A percentile compares a stretch with the other conserved stretches of the same genome.
Conservation (phyloP, 73 alveolate genomes). For the Breviolum minutum region DNA sequence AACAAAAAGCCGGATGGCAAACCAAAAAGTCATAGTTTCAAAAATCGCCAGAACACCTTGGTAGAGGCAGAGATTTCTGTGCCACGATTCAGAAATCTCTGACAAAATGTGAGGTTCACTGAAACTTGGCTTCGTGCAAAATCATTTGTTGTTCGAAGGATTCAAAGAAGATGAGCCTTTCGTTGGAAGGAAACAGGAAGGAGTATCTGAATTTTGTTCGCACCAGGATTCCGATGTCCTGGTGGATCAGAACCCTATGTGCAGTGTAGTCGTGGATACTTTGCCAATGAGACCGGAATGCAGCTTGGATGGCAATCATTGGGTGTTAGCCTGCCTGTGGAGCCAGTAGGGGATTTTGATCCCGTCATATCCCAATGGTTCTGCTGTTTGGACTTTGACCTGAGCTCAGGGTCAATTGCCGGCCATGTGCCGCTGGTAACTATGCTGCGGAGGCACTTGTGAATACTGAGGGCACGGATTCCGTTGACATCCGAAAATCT, state of each 20-base stretch:
- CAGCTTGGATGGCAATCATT: not conserved
- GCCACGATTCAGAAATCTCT: too few relatives aligned
- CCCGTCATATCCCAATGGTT: not conserved
- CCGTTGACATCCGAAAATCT: too few relatives aligned
- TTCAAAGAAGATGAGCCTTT: too few relatives aligned
- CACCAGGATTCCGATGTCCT: conserved; percentile 52
- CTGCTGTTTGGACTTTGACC: not conserved
- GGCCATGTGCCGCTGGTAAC: conserved; percentile 3
- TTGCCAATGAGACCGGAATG: conserved; percentile 66
- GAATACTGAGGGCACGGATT: not conserved
- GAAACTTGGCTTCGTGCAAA: too few relatives aligned
- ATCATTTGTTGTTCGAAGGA: too few relatives aligned
- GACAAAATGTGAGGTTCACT: too few relatives aligned
- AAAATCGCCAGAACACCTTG: too few relatives aligned
- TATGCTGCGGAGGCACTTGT: conserved; percentile 27
- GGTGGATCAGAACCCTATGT: conserved; percentile 22
- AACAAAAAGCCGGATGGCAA: not conserved
- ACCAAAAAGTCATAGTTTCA: too few relatives aligned
- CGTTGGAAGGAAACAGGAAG: too few relatives aligned
- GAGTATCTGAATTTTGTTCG: too few relatives aligned
- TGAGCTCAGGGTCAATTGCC: conserved; percentile 38
- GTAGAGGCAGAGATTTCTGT: too few relatives aligned
- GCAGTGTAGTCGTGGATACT: conserved; percentile 62
- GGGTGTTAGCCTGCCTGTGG: not conserved
- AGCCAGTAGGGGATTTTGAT: not conserved